Base-by-base conservation (phyloP, 2,329 filamentous ascomycete genomes). In the Alternaria metachromatica region DNA sequence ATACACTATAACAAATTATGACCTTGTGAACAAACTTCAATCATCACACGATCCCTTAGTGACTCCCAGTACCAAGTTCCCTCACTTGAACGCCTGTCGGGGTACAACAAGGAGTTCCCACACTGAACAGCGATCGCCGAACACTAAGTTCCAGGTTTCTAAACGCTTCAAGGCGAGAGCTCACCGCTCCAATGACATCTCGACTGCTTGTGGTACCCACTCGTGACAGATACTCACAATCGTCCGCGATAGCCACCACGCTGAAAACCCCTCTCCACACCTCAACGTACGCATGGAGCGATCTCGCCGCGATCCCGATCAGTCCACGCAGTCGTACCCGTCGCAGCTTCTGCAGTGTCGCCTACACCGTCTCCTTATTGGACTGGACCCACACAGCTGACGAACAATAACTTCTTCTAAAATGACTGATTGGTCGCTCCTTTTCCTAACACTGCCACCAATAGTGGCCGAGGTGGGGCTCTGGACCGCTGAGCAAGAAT, bases 341-440 rank as follows among this genome's bases (percentile, higher is more conserved):
- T 66, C 58, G 53, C 62, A 62, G 61, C 51, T 59, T 30, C 64
- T 64, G 64, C 64, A 66, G 37, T 23, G 55, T 60, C 64, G 62
- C 49, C 62, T 57, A 56, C n/a, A 20, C 48, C 9, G 4, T 26
- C 9, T 46, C n/a, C 10, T 37, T 20, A 66, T 66, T 66, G 61
- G 64, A 11, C n/a, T 41, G 15, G 11, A 37, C 45, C n/a, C 18
- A 11, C 18, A 18, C 33, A 20, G 58, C 51, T 60, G 51, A 33
- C 23, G 13, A 33, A 56, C 45, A 60, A 60, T 49, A 48, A 33
- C 23, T 48, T 21, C 18, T 13, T 41, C 26, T 53, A 50, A 33
- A 51, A 11, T 53, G 11, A 26, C 13, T 62, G 54, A 64, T 64
- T 66, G 58, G 64, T 21, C 30, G 28, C 54, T 56, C 58, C 58